Evolutionary conservation across 2,329 filamentous ascomycete species (phyloP).

Genomic region (Helotiales sp.): DNA sequence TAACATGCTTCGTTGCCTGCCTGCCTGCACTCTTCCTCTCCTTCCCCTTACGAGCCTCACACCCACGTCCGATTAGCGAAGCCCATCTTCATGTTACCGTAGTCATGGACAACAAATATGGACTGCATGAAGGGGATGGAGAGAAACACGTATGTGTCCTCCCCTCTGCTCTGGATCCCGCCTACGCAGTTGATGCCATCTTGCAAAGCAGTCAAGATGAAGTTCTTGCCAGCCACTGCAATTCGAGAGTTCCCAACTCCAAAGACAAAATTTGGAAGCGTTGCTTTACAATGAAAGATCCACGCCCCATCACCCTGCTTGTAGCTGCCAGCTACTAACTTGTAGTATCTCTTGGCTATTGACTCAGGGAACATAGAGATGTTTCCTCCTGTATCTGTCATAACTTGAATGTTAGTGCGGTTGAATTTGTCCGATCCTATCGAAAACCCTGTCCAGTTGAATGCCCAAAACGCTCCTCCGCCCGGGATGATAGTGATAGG

Average conservation of each 20-base stretch:
- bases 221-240: slow-evolving; percentile 41
- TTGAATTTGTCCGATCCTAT: slow-evolving; percentile 54
- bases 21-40: no score
- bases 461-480: slow-evolving; percentile 57
- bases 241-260: slow-evolving; percentile 40
- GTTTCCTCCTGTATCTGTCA: slow-evolving; percentile 47
- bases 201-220: slow-evolving; percentile 40
- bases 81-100: slow-evolving; percentile 28
- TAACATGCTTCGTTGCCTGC: no score
- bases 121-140: slow-evolving; percentile 29
- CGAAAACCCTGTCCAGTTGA: slow-evolving; percentile 54
- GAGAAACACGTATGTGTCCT: slow-evolving; percentile 25
- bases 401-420: slow-evolving; percentile 41
- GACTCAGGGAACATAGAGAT: slow-evolving; percentile 42
- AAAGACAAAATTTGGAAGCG: slow-evolving; percentile 43
- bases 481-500: slow-evolving; percentile 45
- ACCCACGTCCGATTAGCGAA: slow-evolving; percentile 28
- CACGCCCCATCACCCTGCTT: slow-evolving; percentile 38
- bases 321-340: slow-evolving; percentile 40
- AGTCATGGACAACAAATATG: slow-evolving; percentile 36
- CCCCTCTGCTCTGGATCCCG: slow-evolving; percentile 30
- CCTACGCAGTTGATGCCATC: slow-evolving; percentile 33
- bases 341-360: slow-evolving; percentile 2
- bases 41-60: not conserved
- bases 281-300: slow-evolving; percentile 42